Conservation (phyloP, 2,329 filamentous ascomycete species). For the Dothideomycetidae sp. region DNA sequence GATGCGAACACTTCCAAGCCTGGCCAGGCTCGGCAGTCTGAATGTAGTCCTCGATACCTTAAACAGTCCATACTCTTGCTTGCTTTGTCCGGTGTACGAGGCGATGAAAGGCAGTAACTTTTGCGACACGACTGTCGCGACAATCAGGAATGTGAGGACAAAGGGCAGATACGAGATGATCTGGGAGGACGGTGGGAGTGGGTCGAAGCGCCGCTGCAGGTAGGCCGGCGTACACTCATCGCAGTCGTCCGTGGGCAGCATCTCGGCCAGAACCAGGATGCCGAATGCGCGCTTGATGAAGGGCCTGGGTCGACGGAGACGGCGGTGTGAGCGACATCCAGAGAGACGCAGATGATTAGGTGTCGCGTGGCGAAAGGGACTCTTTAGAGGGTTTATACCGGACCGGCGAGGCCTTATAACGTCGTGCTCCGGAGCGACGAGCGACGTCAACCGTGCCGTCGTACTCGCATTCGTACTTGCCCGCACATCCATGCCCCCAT, state of each 20-base stretch:
- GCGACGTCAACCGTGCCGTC: too few relatives aligned
- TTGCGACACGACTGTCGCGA: slow-evolving; percentile 48
- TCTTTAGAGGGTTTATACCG: too few relatives aligned
- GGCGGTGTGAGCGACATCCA: neutral
- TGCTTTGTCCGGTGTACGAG: slow-evolving; percentile 35
- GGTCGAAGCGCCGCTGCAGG: slow-evolving; percentile 28
- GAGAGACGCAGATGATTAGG: too few relatives aligned
- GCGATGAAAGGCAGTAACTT: slow-evolving; percentile 63
- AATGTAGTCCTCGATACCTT: slow-evolving; percentile 38
- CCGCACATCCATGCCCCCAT: too few relatives aligned
- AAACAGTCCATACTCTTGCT: slow-evolving; percentile 47
- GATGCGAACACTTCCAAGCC: slow-evolving; percentile 17
- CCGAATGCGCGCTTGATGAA: too few relatives aligned
- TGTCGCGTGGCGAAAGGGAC: too few relatives aligned
- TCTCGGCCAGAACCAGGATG: slow-evolving; percentile 15
- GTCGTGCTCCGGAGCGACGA: too few relatives aligned
- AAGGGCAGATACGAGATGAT: slow-evolving; percentile 55
- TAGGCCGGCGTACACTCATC: slow-evolving; percentile 44
- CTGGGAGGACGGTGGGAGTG: slow-evolving; percentile 34
- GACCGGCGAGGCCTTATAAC: too few relatives aligned
- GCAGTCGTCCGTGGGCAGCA: slow-evolving; percentile 36
- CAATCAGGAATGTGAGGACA: slow-evolving; percentile 51
- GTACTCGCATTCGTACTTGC: too few relatives aligned
- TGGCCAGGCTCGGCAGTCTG: slow-evolving; percentile 28
- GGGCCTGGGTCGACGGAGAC: too few relatives aligned